Percentiles rank a stretch among this genome's conserved stretches.
Conservation (phyloP, 176 grass and related monocot genomes). For the Elymus sibiricus region DNA sequence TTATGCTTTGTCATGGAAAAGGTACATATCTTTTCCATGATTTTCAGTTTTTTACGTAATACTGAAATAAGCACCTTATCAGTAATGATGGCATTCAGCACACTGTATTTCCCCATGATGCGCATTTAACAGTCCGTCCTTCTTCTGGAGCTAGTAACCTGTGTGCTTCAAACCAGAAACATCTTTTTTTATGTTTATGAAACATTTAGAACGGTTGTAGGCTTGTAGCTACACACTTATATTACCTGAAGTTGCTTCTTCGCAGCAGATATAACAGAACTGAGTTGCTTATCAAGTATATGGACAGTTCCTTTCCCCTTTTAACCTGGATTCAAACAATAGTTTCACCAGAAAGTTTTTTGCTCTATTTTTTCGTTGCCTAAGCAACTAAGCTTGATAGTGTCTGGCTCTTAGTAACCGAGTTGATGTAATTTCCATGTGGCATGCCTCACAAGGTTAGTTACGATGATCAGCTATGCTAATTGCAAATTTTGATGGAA, state of each 20-base stretch:
- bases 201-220: neutral
- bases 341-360: neutral
- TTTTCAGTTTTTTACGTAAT: constrained; percentile 3
- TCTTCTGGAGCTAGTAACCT: neutral
- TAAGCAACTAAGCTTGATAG: neutral
- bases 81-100: neutral
- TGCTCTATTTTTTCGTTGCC: neutral
- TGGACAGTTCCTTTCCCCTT: neutral
- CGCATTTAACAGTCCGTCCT: neutral
- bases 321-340: neutral
- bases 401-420: neutral
- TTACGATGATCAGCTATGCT: neutral
- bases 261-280: neutral
- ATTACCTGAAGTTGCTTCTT: neutral
- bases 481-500: neutral
- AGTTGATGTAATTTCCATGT: neutral
- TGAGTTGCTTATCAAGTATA: neutral
- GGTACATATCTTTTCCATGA: constrained; percentile 34
- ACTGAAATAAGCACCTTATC: neutral
- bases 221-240: neutral
- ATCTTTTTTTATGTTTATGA: neutral
- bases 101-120: neutral
- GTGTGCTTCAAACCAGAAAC: neutral
- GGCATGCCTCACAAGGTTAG: neutral
- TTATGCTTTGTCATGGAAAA: constrained; percentile 99